A percentile compares a stretch with the other conserved stretches of the same genome.
Conservation (phyloP, 2,329 filamentous ascomycete genomes). For the Beauveria australis region DNA sequence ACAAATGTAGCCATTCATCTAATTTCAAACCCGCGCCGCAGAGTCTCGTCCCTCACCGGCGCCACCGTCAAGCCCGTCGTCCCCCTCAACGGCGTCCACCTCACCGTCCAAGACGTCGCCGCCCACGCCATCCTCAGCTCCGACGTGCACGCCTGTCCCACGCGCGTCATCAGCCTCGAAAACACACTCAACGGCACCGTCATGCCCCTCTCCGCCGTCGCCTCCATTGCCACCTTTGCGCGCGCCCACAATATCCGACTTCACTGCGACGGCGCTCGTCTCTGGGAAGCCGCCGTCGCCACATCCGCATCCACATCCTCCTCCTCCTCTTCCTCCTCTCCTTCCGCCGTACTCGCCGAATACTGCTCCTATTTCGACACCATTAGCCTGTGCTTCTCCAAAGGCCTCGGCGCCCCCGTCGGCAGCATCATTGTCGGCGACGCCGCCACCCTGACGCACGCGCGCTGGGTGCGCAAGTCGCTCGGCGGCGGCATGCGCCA, state of each 20-base stretch:
- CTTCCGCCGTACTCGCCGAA: conserved; percentile 50
- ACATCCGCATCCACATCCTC: conserved; percentile 34
- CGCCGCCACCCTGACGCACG: conserved; percentile 26
- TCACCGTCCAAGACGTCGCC: conserved; percentile 70
- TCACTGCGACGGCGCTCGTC: conserved; percentile 70
- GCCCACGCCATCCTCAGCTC: conserved; percentile 55
- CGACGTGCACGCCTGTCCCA: conserved; percentile 72
- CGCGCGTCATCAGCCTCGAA: conserved; percentile 72
- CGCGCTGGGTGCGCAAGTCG: conserved; percentile 51
- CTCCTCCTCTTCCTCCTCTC: too few species aligned
- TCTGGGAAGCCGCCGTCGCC: conserved; percentile 74
- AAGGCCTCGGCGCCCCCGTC: conserved; percentile 73
- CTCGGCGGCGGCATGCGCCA: conserved; percentile 70
- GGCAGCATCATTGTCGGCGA: conserved; percentile 63
- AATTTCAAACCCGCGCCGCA: conserved; percentile 22
- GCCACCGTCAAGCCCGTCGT: conserved; percentile 60
- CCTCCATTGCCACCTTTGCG: conserved; percentile 63
- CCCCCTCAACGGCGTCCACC: conserved; percentile 61
- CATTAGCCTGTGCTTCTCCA: conserved; percentile 71
- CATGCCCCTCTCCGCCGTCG: conserved; percentile 65
- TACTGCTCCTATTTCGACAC: conserved; percentile 65
- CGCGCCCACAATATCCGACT: conserved; percentile 54
- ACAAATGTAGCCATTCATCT: neutral
- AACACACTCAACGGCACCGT: conserved; percentile 78
- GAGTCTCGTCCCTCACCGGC: conserved; percentile 62